These are phyloP conservation scores for Globisporangium heterothallicum DNA, from an alignment of 352 stramenopile species.

Conservation along the genomic window DNA sequence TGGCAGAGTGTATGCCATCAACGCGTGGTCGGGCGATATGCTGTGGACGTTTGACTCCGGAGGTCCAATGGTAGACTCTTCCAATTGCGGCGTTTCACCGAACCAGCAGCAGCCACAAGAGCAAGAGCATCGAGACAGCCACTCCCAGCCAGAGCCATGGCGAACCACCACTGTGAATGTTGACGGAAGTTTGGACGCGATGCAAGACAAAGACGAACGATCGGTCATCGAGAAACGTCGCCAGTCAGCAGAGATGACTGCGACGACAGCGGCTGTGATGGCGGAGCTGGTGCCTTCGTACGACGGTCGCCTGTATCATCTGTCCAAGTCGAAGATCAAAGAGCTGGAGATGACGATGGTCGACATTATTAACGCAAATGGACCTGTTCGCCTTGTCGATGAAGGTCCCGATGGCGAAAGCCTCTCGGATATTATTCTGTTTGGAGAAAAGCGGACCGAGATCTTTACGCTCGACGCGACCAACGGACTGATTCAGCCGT, in stretches of 20 bases:
- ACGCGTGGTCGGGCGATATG: slow-evolving; percentile 74
- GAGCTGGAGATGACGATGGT: slow-evolving; percentile 75
- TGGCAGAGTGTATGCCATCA: slow-evolving; percentile 66
- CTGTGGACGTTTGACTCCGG: slow-evolving; percentile 82
- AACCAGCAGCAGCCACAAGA: slow-evolving; percentile 7
- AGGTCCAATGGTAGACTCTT: slow-evolving; percentile 74
- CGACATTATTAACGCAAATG: slow-evolving; percentile 71
- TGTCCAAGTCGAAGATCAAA: slow-evolving; percentile 51
- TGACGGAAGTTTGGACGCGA: slow-evolving; percentile 23
- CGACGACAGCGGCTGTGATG: slow-evolving; percentile 33
- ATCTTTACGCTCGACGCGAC: slow-evolving; percentile 64
- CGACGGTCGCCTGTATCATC: slow-evolving; percentile 71
- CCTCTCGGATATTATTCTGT: slow-evolving; percentile 59
- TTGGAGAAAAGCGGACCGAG: slow-evolving; percentile 71
- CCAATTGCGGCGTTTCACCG: slow-evolving; percentile 24
- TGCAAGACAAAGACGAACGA: slow-evolving; percentile 13
- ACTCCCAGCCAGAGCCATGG: background rate
- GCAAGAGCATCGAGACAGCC: background rate
- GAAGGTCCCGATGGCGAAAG: slow-evolving; percentile 17
- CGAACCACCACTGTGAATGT: slow-evolving; percentile 15
- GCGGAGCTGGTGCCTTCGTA: slow-evolving; percentile 67
- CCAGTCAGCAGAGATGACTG: slow-evolving; percentile 18
- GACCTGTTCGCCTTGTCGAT: slow-evolving; percentile 47
- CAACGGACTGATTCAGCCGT: slow-evolving; percentile 55
- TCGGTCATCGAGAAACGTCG: slow-evolving; percentile 26